Evolutionary conservation across 1,284 basidiomycete genomes (phyloP), one percentile per base, ranked within the genome.

Genomic region (Cystobasidium pallidum): DNA sequence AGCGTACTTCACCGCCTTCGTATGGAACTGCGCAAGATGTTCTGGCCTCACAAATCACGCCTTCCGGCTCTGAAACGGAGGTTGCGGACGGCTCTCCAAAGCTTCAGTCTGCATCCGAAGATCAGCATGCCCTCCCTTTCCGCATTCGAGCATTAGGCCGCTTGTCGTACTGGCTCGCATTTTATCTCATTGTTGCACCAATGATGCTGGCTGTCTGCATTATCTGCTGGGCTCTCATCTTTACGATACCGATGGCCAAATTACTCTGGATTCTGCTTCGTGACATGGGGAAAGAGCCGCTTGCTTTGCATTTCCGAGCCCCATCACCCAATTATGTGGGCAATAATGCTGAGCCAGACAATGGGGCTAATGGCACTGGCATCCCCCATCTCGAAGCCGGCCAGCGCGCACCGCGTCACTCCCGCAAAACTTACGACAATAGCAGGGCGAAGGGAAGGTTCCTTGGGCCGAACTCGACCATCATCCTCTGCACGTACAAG

Each of bases 171-270:
- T 95, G 91, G 89, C 82, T 90, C 28, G 81, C 84, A 1, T 87
- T 95, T 79, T 81, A 87, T 75, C 82, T 86, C 72, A 82, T 97
- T 78, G 88, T 99, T 77, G 90, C 92, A 0, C 96, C 96, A 2
- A 83, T 92, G 73, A 90, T 99, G 86, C 85, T 94, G 62, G 72
- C 89, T 73, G 91, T 92, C 39, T 94, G 93, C 80, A 80, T 91
- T 70, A 82, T 93, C 54, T 98, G 94, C 83, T 99, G 94, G 93
- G 91, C 86, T 30, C 85, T 94, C 75, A 89, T 99, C 73, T 86
- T 99, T 79, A 91, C 94, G 47, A 92, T 99, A 74, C 96, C 96
- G 7, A 99, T 99, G 96, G 96, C 94, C 41, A 95, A 91, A 81
- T 86, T 99, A 57, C 92, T 89, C 75, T 99, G 95, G 94, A 91